Conservation (phyloP, 352 stramenopile genomes). For the Pythium phragmiticola region DNA sequence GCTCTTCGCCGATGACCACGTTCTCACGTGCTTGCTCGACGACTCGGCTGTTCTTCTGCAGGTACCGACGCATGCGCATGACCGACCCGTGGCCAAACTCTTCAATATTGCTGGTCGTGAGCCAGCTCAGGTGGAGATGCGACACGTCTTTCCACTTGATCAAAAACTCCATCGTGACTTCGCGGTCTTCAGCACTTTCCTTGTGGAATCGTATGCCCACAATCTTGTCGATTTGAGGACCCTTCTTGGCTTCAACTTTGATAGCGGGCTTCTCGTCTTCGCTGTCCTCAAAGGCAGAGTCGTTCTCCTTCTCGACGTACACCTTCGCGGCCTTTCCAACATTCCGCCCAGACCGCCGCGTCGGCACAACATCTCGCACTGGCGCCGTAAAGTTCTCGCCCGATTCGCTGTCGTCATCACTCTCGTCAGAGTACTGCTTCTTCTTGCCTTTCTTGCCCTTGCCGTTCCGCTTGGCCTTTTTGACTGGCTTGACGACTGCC, state of each 20-base stretch:
- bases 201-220: constrained; percentile 87
- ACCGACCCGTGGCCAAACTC: constrained; percentile 77
- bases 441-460: constrained; percentile 74
- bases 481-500: constrained; percentile 55
- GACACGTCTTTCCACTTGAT: constrained; percentile 99
- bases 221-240: constrained; percentile 93
- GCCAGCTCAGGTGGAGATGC: constrained; percentile 98
- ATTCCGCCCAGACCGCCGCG: constrained; percentile 79
- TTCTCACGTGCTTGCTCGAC: constrained; percentile 78
- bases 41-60: constrained; percentile 85
- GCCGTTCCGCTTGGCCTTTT: constrained; percentile 51
- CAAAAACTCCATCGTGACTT: constrained; percentile 94
- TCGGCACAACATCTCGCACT: constrained; percentile 41
- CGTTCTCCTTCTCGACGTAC: constrained; percentile 80
- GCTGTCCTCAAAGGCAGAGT: constrained; percentile 64
- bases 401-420: constrained; percentile 70
- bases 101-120: constrained; percentile 94
- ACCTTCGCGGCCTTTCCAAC: constrained; percentile 80
- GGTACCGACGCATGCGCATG: constrained; percentile 80
- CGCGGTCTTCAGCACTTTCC: constrained; percentile 34
- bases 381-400: constrained; percentile 49
- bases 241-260: constrained; percentile 48
- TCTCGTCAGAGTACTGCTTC: constrained; percentile 69
- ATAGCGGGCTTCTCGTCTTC: constrained; percentile 62
- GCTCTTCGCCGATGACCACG: constrained; percentile 69